Conservation (phyloP, 805 yeast species). For the Zygoascus flipseniorum region DNA sequence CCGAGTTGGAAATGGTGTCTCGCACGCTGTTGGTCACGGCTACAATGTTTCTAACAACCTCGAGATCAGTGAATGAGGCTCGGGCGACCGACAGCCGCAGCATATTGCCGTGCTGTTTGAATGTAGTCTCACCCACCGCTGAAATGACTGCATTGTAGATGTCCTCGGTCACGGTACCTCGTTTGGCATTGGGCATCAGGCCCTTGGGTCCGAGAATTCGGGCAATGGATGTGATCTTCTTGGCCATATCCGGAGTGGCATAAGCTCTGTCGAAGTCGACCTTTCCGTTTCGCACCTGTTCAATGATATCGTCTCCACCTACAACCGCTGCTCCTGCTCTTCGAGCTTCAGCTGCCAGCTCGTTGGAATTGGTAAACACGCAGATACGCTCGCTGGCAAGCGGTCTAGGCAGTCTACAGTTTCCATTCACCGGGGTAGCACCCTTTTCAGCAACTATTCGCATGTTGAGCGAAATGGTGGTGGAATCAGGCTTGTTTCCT, state of each 20-base stretch:
- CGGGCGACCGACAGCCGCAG: slow-evolving; percentile 67
- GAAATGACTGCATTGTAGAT: slow-evolving; percentile 43
- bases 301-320: slow-evolving; percentile 68
- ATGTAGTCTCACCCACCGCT: slow-evolving; percentile 61
- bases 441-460: slow-evolving; percentile 68
- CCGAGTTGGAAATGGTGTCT: slow-evolving; percentile 28
- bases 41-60: slow-evolving; percentile 60
- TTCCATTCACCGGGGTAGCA: slow-evolving; percentile 64
- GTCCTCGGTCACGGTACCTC: slow-evolving; percentile 76
- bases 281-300: slow-evolving; percentile 44
- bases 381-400: slow-evolving; percentile 55
- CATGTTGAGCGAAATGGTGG: slow-evolving; percentile 61
- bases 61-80: slow-evolving; percentile 67
- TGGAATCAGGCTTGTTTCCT: slow-evolving; percentile 65
- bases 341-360: slow-evolving; percentile 43
- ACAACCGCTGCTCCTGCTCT: slow-evolving; percentile 53
- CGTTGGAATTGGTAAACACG: slow-evolving; percentile 57
- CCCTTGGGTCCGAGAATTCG: slow-evolving; percentile 81
- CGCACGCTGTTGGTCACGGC: slow-evolving; percentile 58
- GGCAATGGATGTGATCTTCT: slow-evolving; percentile 60
- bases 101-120: slow-evolving; percentile 55
- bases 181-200: slow-evolving; percentile 77
- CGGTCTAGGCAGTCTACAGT: slow-evolving; percentile 63
- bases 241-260: slow-evolving; percentile 75
- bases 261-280: slow-evolving; percentile 64